A percentile compares a stretch with the other conserved stretches of the same genome.
These are phyloP conservation scores for Oryza punctata DNA, from an alignment of 176 grass and related monocot species.

Conservation along the genomic window DNA sequence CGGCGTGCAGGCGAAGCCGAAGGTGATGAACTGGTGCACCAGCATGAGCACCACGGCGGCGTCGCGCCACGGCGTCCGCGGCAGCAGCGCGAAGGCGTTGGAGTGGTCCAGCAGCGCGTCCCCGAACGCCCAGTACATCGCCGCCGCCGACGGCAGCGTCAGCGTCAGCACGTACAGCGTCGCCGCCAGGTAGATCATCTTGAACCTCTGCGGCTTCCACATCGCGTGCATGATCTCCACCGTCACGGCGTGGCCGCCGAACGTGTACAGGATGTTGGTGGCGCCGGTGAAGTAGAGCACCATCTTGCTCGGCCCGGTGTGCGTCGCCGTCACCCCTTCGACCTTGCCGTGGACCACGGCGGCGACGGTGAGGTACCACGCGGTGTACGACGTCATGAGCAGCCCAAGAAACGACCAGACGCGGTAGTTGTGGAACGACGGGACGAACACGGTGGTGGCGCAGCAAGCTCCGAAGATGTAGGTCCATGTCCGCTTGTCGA, in stretches of 20 bases:
- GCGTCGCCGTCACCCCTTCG: conserved; percentile 59
- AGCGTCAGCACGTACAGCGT: conserved; percentile 87
- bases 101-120: conserved; percentile 87
- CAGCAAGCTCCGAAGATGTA: conserved; percentile 98
- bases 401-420: conserved; percentile 97
- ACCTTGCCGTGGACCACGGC: conserved; percentile 72
- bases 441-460: conserved; percentile 93
- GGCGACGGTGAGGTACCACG: conserved; percentile 87
- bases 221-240: conserved; percentile 99
- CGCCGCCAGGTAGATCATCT: conserved; percentile 80
- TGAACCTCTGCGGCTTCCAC: conserved; percentile 98
- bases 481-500: conserved; percentile 97
- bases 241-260: conserved; percentile 97
- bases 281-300: conserved; percentile 97
- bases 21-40: conserved; percentile 93
- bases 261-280: conserved; percentile 99
- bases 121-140: conserved; percentile 96
- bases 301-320: conserved; percentile 81
- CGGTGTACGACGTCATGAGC: conserved; percentile 87
- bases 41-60: conserved; percentile 88
- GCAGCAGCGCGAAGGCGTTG: conserved; percentile 94
- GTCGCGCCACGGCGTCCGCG: conserved; percentile 68
- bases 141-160: conserved; percentile 84
- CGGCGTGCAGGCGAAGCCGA: conserved; percentile 94
- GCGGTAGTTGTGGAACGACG: conserved; percentile 96